Evolutionary conservation across 2,329 filamentous ascomycete genomes (phyloP), one percentile per base, ranked within the genome.

Genomic region (Didymella pinodella): DNA sequence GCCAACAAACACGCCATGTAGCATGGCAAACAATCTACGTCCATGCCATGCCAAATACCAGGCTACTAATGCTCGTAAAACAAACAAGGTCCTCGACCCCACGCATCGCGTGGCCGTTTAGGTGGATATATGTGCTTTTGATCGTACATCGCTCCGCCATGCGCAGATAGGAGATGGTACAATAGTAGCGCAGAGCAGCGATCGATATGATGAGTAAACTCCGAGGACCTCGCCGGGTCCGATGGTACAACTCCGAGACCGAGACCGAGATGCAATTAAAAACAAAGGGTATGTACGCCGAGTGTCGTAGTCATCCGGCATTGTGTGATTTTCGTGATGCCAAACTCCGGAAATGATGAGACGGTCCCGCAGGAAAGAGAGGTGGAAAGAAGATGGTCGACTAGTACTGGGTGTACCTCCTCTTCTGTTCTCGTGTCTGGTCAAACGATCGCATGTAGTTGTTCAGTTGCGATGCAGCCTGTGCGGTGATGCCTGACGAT

Each of bases 401-500:
- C 56, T 64, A 74, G 65, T 73, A 74, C 57, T 71, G 70, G 12
- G 72, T 77, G 62, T 71, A 71, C 68, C 79, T 71, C 67, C 80
- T 77, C 72, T 80, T 80, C 54, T 76, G 70, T 84, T 80, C 87
- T 78, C 91, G 85, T 57, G 90, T 88, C 66, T 93, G 90, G 78
- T 97, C 93, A 75, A 97, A 97, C 2, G 90, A 92, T 73, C 90
- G 91, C 66, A 91, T 91, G 78, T 97, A 97, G 66, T 90, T 89
- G 73, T 89, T 88, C 34, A 97, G 85, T 76, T 96, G 92, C 77
- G 86, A 88, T 70, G 87, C 88, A 28, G 91, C 89, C 77, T 90
- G 90, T 65, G 91, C 88, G 3, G 92, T 93, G 64, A 96, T 82
- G 67, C 83, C 82, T 22, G 77, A 77, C 44, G 57, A 65, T 78